These are phyloP conservation scores for Globisporangium parvum DNA, from an alignment of 352 stramenopile species.

Conservation along the genomic window DNA sequence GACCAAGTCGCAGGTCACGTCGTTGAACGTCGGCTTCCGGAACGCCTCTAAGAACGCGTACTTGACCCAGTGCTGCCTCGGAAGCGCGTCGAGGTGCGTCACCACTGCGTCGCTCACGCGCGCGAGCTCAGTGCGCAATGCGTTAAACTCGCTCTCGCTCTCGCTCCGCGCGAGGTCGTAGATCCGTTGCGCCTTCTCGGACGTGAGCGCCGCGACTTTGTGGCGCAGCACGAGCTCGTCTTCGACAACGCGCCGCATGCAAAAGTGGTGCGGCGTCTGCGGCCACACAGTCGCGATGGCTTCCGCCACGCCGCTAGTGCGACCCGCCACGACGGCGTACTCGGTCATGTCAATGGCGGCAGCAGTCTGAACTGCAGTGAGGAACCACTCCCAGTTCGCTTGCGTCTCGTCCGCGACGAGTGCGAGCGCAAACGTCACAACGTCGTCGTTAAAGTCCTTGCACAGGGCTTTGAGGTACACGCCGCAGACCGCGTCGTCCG, in stretches of 20 bases:
- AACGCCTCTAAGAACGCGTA: conserved; percentile 68
- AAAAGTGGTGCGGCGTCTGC: conserved; percentile 58
- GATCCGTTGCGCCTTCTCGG: conserved; percentile 61
- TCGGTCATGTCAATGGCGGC: conserved; percentile 43
- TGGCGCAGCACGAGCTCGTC: conserved; percentile 55
- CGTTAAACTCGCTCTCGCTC: conserved; percentile 65
- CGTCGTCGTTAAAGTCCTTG: conserved; percentile 71
- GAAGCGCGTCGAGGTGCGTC: conserved; percentile 49
- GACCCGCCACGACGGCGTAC: conserved; percentile 65
- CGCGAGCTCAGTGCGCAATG: conserved; percentile 40
- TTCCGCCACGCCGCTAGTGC: conserved; percentile 40
- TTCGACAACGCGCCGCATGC: conserved; percentile 66
- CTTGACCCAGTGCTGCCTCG: conserved; percentile 63
- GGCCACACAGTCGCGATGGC: conserved; percentile 50
- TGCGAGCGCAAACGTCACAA: conserved; percentile 58
- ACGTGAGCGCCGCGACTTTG: conserved; percentile 46
- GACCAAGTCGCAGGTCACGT: conserved; percentile 59
- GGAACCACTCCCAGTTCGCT: conserved; percentile 74
- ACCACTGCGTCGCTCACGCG: conserved; percentile 48
- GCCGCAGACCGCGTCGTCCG: conserved; percentile 60
- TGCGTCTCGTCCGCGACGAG: conserved; percentile 62
- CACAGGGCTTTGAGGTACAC: conserved; percentile 68
- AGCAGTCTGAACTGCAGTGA: conserved; percentile 38
- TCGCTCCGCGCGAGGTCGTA: conserved; percentile 65
- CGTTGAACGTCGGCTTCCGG: conserved; percentile 63